Percentiles rank a stretch among this genome's conserved stretches.
Conservation (phyloP, 495 filamentous ascomycete species). For the Penicillium alfredii region DNA sequence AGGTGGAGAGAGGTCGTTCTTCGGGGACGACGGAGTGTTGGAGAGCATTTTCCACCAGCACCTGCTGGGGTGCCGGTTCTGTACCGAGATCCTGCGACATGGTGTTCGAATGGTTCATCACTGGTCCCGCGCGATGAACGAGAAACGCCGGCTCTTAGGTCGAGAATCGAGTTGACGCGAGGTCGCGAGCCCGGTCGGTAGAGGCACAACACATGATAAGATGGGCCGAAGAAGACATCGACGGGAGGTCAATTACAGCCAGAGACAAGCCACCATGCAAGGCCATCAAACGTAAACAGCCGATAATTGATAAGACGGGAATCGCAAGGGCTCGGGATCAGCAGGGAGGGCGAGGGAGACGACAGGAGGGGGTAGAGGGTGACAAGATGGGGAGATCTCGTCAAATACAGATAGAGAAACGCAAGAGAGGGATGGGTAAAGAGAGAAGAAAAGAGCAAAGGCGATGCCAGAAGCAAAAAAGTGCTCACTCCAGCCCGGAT, state of each 20-base stretch:
- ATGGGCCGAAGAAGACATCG: slow-evolving; percentile 14
- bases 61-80: slow-evolving; percentile 14
- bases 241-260: slow-evolving; percentile 24
- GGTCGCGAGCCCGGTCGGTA: slow-evolving; percentile 28
- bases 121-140: slow-evolving; percentile 12
- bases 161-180: slow-evolving; percentile 24
- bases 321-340: slow-evolving; percentile 19
- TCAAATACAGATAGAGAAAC: slow-evolving; percentile 4
- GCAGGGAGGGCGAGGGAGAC: slow-evolving; percentile 17
- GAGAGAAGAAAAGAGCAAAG: slow-evolving; percentile 7
- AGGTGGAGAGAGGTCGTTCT: slow-evolving; percentile 38
- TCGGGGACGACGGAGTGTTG: slow-evolving; percentile 20
- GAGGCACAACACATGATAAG: slow-evolving; percentile 37
- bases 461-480: slow-evolving; percentile 5
- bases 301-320: slow-evolving; percentile 18
- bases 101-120: slow-evolving; percentile 8
- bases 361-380: slow-evolving; percentile 11
- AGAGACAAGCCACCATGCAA: slow-evolving; percentile 30
- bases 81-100: slow-evolving; percentile 13
- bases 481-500: slow-evolving; percentile 14
- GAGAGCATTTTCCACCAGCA: slow-evolving; percentile 25
- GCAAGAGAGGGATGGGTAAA: slow-evolving; percentile 5
- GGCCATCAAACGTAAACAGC: slow-evolving; percentile 27
- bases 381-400: slow-evolving; percentile 5
- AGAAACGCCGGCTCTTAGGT: slow-evolving; percentile 7